phyloP scores from a whole-genome alignment of 108 stramenopile genomes.

The Cyclotella sp. region DNA sequence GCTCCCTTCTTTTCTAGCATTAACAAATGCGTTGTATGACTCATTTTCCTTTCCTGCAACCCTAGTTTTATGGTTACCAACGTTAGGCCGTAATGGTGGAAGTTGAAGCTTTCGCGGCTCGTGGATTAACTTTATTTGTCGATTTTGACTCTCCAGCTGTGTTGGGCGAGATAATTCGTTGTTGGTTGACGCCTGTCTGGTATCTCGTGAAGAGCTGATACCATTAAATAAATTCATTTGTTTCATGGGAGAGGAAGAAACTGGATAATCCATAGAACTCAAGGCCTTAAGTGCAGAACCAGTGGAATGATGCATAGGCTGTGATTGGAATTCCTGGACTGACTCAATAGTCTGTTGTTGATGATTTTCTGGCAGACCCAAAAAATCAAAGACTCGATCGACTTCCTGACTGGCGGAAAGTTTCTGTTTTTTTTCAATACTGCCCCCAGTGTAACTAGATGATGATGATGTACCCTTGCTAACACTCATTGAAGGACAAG shows the following conservation, averaged over 20 bases:
- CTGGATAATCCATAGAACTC: background rate
- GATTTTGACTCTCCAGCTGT: background rate
- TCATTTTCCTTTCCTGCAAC: background rate
- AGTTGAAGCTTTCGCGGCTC: constrained; percentile 15
- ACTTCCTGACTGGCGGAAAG: constrained; percentile 33
- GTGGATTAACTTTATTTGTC: background rate
- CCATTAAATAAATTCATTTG: constrained; percentile 4
- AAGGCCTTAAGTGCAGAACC: background rate
- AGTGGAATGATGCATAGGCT: background rate
- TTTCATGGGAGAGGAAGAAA: constrained; percentile 1
- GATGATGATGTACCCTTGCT: background rate
- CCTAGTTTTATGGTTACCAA: background rate
- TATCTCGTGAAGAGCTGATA: background rate
- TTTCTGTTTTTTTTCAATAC: constrained; percentile 14
- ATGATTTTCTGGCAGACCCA: constrained; percentile 16
- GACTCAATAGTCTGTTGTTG: background rate
- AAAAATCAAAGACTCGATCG: constrained; percentile 27
- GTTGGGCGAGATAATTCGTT: background rate
- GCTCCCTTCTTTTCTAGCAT: background rate
- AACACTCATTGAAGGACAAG: background rate
- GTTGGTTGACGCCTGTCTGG: background rate
- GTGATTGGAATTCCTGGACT: background rate
- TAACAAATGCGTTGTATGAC: background rate
- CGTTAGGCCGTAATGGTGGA: constrained; percentile 8
- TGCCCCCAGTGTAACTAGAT: background rate